Evolutionary conservation across 2,329 filamentous ascomycete species (phyloP), one percentile per base, ranked within the genome.

Genomic region (Beauveria scarabaeidicola): DNA sequence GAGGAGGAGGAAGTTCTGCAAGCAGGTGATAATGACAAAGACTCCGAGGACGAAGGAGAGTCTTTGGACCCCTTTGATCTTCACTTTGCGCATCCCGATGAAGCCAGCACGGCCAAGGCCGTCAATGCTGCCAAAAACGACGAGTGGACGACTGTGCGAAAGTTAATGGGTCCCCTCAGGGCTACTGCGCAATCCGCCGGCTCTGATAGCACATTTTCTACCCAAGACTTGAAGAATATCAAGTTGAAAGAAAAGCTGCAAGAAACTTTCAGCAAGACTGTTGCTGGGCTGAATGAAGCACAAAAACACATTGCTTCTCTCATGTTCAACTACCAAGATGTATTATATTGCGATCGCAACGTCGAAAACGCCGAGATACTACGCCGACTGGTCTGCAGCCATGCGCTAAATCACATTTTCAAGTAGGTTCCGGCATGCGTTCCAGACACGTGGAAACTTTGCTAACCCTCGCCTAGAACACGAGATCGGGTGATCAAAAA

Each of bases 401-500:
- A 99, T 72, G 87, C 88, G 3, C 77, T 97, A 13, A 97, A 97
- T 70, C 94, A 97, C 69, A 80, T 97, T 44, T 86, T 96, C 73
- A 97, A 96, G 83, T 86, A 70, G 70, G 81, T 69, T 1, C 9
- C 11, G 3, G 10, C 7, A n/a, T 36, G 4, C 9, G 2, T 8
- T 25, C n/a, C 47, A 5, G 25, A n/a, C 7, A 8, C 13, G 4
- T 7, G 8, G 5, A 2, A 27, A 17, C 15, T 13, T 27, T 19
- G 15, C 65, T 71, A 58, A 69, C 63, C 65, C 43, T 56, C 1
- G 5, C 27, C 1, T 54, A 86, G 83, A 72, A 97, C 93, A 1
- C 86, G 94, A 64, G 93, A 97, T 69, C 84, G 86, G 32, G 89
- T 97, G 0, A 83, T 97, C 62, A 97, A 96, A 73, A 95, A 97